These are phyloP conservation scores for Cyclanthera cordifolia DNA, from an alignment of 306 rosid genomes.

Conservation along the genomic window DNA sequence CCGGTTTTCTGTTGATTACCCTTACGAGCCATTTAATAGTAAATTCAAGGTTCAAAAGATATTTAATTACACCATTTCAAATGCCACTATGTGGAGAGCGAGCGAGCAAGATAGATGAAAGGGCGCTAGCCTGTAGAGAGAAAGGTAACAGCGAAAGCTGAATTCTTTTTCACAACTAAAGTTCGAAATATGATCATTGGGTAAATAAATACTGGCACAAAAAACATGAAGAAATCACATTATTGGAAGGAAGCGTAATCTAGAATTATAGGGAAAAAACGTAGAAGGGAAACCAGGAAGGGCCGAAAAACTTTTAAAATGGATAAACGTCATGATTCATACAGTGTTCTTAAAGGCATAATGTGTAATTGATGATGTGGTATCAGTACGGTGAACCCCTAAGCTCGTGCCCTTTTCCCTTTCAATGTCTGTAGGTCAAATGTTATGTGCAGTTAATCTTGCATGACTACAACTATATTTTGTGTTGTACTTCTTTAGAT, in stretches of 20 bases:
- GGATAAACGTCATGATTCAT: not conserved
- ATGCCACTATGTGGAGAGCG: not conserved
- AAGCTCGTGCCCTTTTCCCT: not conserved
- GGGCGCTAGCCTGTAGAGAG: conserved; percentile 1
- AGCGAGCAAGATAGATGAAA: not conserved
- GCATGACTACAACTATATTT: not conserved
- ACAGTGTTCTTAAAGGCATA: not conserved
- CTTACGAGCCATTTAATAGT: conserved; percentile 68
- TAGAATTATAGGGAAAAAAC: not conserved
- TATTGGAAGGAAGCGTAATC: not conserved
- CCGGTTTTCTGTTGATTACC: conserved; percentile 83
- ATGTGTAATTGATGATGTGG: not conserved
- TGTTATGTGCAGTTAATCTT: not conserved
- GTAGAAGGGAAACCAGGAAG: not conserved
- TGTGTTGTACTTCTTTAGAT: not conserved
- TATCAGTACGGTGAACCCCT: not conserved
- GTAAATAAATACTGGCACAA: not conserved
- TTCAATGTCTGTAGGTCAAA: not conserved
- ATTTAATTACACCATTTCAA: conserved; percentile 23
- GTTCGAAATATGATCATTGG: not conserved
- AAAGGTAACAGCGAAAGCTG: not conserved
- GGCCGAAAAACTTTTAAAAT: not conserved
- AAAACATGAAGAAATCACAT: not conserved
- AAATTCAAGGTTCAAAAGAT: conserved; percentile 9
- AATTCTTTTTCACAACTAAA: not conserved